Evolutionary conservation across 148 eudicot species (phyloP).

Genomic region (Camellia granthamiana): DNA sequence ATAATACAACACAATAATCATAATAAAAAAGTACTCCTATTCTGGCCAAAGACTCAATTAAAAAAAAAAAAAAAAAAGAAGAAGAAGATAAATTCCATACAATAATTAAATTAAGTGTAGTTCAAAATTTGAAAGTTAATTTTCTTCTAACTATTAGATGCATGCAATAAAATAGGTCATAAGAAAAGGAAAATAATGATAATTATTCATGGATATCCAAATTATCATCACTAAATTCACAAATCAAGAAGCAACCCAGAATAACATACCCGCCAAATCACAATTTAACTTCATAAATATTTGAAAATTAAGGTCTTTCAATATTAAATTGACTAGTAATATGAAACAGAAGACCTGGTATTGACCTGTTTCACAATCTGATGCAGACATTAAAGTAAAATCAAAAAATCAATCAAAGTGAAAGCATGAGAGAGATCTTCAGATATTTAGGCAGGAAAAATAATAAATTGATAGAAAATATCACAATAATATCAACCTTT

Average conservation of each 20-base stretch:
- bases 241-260: constrained; percentile 15
- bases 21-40: too few relatives aligned
- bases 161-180: too few relatives aligned
- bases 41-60: too few relatives aligned
- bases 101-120: too few relatives aligned
- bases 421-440: constrained; percentile 14
- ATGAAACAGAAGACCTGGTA: background rate
- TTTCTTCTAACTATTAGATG: too few relatives aligned
- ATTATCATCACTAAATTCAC: constrained; percentile 2
- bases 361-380: constrained; percentile 11
- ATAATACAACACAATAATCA: too few relatives aligned
- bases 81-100: too few relatives aligned
- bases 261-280: background rate
- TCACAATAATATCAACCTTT: background rate
- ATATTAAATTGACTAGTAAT: constrained; percentile 2
- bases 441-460: background rate
- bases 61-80: too few relatives aligned
- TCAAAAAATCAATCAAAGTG: background rate
- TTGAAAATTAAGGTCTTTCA: constrained; percentile 15
- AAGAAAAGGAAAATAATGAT: too few relatives aligned
- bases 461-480: background rate
- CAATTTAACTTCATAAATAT: background rate
- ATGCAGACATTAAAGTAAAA: background rate
- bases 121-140: too few relatives aligned
- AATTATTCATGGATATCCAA: too few relatives aligned